Evolutionary conservation across 192 early-diverging fungal genomes (phyloP), one percentile per base, ranked within the genome.

Genomic region (Gigaspora rosea): DNA sequence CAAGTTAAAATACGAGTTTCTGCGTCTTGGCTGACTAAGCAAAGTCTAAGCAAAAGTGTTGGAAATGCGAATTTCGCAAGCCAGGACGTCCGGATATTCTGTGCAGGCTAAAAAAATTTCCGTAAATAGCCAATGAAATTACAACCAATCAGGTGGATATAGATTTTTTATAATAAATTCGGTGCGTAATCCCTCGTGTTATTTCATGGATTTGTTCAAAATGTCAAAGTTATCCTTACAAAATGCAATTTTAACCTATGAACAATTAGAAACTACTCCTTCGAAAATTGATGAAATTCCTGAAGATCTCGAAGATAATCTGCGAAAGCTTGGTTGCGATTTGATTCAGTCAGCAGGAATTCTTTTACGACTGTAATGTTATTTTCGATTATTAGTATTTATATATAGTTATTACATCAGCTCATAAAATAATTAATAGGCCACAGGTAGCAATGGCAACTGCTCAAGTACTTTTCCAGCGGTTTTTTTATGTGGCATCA

Each of bases 391-490:
- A 64, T 27, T 27, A 27, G 27, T 10, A 22, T 47, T 41, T 27
- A n/a, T 8, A 11, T 59, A 4, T 78, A 7, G 11, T 76, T 73
- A 74, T 7, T 71, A 12, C 49, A 32, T 9, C 18, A 73, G 22
- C 73, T 56, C 7, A n/a, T 46, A 33, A 64, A 16, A 61, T 41
- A 67, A 33, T 33, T 54, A 69, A 50, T 80, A 95, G 96, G 20
- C 95, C 97, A 8, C 97, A 99, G 67, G 91, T 92, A 12, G 92
- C 94, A 1, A 94, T 96, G 88, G 96, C 96, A n/a, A 97, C 95
- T 51, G 95, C 96, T 3, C 96, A 98, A 80, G 92, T 96, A 1
- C 84, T 99, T 51, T 91, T 98, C 46, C 94, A 97, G 65, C 92
- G 97, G 1, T 98, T 98, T 90, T 99, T 91, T 82, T 94, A 88